phyloP scores from a whole-genome alignment of 257 asterid genomes.

The Nicotiana obtusifolia region DNA sequence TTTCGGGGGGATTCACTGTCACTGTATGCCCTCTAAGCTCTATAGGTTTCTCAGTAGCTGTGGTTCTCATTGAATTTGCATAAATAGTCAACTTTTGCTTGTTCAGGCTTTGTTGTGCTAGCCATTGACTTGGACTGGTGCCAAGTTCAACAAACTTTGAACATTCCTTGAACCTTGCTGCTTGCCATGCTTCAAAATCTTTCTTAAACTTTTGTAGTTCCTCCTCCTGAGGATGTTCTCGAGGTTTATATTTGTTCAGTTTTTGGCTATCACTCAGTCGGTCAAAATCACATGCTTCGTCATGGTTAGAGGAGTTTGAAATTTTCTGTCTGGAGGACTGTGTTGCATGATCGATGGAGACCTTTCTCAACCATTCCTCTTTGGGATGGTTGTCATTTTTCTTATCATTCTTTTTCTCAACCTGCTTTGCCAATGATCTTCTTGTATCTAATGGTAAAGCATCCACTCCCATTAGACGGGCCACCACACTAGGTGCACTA shows the following conservation, averaged over 20 bases:
- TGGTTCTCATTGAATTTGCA: constrained; percentile 39
- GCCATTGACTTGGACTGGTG: constrained; percentile 53
- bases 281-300: constrained; percentile 29
- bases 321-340: constrained; percentile 35
- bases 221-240: constrained; percentile 98
- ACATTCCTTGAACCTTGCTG: constrained; percentile 62
- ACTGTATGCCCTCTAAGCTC: constrained; percentile 24
- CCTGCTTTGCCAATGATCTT: constrained; percentile 24
- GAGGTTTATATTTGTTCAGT: constrained; percentile 48
- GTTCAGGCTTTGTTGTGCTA: constrained; percentile 77
- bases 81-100: constrained; percentile 59
- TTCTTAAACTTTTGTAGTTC: constrained; percentile 90
- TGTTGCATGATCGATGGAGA: constrained; percentile 29
- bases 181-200: constrained; percentile 94
- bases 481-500: constrained; percentile 77
- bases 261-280: constrained; percentile 23
- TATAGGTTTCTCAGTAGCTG: constrained; percentile 19
- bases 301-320: constrained; percentile 28
- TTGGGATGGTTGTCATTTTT: constrained; percentile 22
- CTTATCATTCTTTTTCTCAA: constrained; percentile 31
- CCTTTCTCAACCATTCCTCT: constrained; percentile 30
- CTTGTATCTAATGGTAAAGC: constrained; percentile 54
- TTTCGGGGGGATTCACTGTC: constrained; percentile 21
- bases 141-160: constrained; percentile 42
- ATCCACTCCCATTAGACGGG: constrained; percentile 99